Conservation (phyloP, 2,329 filamentous ascomycete genomes). For the Sporothrix luriei region DNA sequence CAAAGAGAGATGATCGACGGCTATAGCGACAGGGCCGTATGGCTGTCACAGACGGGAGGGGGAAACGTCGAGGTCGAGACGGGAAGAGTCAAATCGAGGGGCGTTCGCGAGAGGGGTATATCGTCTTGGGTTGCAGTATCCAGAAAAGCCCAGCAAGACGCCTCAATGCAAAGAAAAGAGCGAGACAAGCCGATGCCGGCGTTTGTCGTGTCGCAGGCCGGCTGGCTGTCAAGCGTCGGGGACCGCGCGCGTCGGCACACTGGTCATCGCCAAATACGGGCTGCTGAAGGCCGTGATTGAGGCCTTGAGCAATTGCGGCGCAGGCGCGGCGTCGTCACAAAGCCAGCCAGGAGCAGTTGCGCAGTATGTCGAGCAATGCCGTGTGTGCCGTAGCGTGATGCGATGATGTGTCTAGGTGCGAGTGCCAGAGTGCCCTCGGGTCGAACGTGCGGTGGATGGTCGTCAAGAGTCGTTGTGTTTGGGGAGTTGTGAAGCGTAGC, state of each 20-base stretch:
- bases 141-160: conserved; percentile 14
- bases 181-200: too few relatives aligned
- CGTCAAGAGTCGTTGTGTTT: background rate
- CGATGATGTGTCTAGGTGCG: background rate
- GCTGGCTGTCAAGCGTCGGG: background rate
- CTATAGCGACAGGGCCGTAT: background rate
- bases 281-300: conserved; percentile 1
- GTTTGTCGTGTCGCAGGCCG: background rate
- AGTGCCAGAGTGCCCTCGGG: background rate
- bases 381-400: background rate
- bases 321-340: background rate
- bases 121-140: conserved; percentile 9
- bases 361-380: too few relatives aligned
- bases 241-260: background rate
- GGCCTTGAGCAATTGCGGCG: conserved; percentile 7
- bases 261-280: background rate
- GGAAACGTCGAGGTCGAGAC: background rate
- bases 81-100: background rate
- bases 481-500: conserved; percentile 3
- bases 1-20: background rate
- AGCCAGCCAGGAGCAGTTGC: background rate
- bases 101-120: background rate
- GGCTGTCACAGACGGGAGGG: background rate
- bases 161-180: background rate
- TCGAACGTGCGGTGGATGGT: background rate